Evolutionary conservation across 1,284 basidiomycete species (phyloP), one percentile per base, ranked within the genome.

Genomic region (Trametes pubescens): DNA sequence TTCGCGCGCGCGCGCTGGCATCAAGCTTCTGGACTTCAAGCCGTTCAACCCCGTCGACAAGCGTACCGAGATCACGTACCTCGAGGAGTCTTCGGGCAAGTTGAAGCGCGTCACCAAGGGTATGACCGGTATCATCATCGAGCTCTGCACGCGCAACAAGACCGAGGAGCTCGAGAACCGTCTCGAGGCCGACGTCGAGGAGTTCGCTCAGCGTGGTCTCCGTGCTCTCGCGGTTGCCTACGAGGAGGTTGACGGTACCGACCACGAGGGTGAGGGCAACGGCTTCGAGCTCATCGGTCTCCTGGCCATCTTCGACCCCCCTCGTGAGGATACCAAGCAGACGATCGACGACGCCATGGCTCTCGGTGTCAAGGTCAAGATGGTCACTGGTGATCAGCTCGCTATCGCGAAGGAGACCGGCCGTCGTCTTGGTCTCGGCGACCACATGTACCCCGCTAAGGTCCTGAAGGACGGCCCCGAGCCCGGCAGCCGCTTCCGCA

Each of bases 11-110:
- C 96, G 96, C 71, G 86, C 86, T 64, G 96, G 96, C 58, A 98
- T 99, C 83, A 95, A 94, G 78, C 89, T 98, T 62, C 85, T 98
- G 76, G 95, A 99, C 82, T 99, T 99, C 88, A 98, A 97, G 85
- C 96, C 97, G 22, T 99, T 99, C 89, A 97, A 99, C 87, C 96
- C 97, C 64, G 95, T 97, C 73, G 95, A 97, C 87, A 99, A 99
- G 88, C 95, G 96, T 77, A 99, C 96, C 66, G 96, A 98, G 83
- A 96, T 98, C 77, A 99, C 97, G 61, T 98, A 98, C 85, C 90
- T 89, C 66, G 96, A 98, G 80, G 91, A 96, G 79, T 86, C 94
- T 24, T 88, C 93, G 35, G 96, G 96, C 81, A 94, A 93, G 82
- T 89, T 98, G 73, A 98, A 97, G 89, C 94, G 96, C 75, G 96